A percentile compares a stretch with the other conserved stretches of the same genome.
These are phyloP conservation scores for Leccinum incarnatum DNA, from an alignment of 768 basidiomycete species.

Conservation along the genomic window DNA sequence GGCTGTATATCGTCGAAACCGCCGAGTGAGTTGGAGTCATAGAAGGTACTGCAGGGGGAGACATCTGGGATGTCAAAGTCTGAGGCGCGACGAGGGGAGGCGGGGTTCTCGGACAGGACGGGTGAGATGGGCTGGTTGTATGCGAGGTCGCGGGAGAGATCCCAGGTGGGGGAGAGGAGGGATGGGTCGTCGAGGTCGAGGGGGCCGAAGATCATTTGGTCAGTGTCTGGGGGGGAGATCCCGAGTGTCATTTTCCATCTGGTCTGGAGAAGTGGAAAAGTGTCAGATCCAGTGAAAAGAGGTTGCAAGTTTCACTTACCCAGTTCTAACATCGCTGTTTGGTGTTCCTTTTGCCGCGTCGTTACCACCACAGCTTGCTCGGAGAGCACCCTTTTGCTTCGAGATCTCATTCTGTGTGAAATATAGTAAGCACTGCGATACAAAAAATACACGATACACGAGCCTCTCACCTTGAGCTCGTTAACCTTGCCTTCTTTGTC, in stretches of 20 bases:
- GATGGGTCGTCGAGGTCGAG: constrained; percentile 33
- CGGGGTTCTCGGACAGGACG: constrained; percentile 36
- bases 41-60: constrained; percentile 36
- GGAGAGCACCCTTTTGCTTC: constrained; percentile 75
- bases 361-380: constrained; percentile 83
- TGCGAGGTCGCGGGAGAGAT: constrained; percentile 32
- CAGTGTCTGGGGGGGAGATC: constrained; percentile 20
- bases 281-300: background rate
- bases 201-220: constrained; percentile 36
- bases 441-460: background rate
- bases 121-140: constrained; percentile 42
- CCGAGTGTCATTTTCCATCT: constrained; percentile 32
- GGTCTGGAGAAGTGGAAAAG: constrained; percentile 13
- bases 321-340: constrained; percentile 84
- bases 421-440: background rate
- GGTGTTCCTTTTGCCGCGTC: constrained; percentile 83
- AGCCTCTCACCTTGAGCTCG: constrained; percentile 72
- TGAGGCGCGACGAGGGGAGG: constrained; percentile 38
- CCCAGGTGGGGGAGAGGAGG: constrained; percentile 30
- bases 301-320: constrained; percentile 45
- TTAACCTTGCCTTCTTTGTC: constrained; percentile 97
- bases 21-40: constrained; percentile 32
- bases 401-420: constrained; percentile 58
- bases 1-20: constrained; percentile 33
- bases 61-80: constrained; percentile 43